phyloP scores from a whole-genome alignment of 2,329 filamentous ascomycete genomes.

The Penicillium oxalicum region DNA sequence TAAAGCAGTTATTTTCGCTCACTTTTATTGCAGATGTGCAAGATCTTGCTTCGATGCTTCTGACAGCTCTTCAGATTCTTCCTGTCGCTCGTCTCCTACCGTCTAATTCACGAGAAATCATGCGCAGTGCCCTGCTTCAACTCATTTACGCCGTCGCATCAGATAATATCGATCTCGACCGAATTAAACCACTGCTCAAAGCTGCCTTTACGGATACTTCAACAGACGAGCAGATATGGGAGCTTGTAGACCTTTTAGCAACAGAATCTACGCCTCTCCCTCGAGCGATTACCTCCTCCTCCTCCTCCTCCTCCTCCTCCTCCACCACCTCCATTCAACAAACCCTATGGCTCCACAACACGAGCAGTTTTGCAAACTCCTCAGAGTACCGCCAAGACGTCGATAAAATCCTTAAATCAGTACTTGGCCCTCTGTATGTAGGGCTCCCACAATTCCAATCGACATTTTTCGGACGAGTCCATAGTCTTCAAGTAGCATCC shows the following conservation, averaged over 20 bases:
- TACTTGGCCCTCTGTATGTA: conserved; percentile 22
- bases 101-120: conserved; percentile 9
- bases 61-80: conserved; percentile 5
- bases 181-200: conserved; percentile 17
- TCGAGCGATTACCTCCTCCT: conserved; percentile 10
- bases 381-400: conserved; percentile 24
- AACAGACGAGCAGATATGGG: conserved; percentile 16
- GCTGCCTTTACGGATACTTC: conserved; percentile 2
- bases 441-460: conserved; percentile 21
- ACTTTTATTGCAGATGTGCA: conserved; percentile 1
- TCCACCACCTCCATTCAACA: conserved; percentile 8
- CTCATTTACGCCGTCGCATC: conserved; percentile 8
- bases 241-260: conserved; percentile 13
- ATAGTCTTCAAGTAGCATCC: conserved; percentile 16
- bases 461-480: conserved; percentile 22
- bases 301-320: conserved; percentile 14
- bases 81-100: conserved; percentile 11
- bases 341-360: conserved; percentile 23
- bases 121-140: conserved; percentile 14
- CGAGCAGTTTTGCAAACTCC: conserved; percentile 25
- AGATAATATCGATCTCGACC: conserved; percentile 13
- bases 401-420: conserved; percentile 22
- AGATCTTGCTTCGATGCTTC: conserved; percentile 3
- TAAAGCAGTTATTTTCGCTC: conserved; percentile 2
- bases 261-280: conserved; percentile 19